Base-by-base conservation (phyloP, 2,329 filamentous ascomycete genomes). In the Lecanicillium sp. region DNA sequence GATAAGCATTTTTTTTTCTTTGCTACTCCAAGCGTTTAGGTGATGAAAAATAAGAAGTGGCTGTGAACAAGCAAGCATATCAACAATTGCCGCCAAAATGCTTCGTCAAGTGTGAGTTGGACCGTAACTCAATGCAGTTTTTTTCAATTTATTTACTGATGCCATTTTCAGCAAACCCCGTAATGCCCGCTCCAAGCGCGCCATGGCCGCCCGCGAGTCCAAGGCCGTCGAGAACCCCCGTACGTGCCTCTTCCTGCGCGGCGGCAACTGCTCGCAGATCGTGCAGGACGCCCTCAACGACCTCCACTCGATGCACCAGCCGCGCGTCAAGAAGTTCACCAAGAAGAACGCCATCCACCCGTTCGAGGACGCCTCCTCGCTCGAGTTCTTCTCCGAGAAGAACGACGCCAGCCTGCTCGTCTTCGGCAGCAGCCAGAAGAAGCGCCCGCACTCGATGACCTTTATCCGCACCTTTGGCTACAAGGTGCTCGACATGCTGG, bases 261-360 rank as follows among this genome's bases (percentile, higher is more conserved):
- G 90, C 60, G 89, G 87, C 44, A 86, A 82, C 65, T 91, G 87
- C 65, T 91, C 87, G 38, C 83, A 91, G 60, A 72, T 93, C 41
- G 75, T 90, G 49, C 84, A 94, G 68, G 84, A 91, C 58, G 87
- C 89, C 50, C 75, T 96, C 53, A 85, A 82, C 56, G 93, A 96
- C 60, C 79, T 98, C 49, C 81, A 89, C 68, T 79, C 87, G 41
- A 75, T 98, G 62, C 90, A 91, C 59, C 83, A 86, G 61, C 90
- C 90, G 2, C 77, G 91, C 52, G 84, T 84, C 55, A 85, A 94
- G 67, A 90, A 90, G 57, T 95, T 98, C 73, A 87, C 83, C 69
- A 98, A 97, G 79, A 97, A 97, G 75, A 98, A 98, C 69, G 77
- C 83, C 57, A 86, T 95, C 59, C 90, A 93, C 67, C 93, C 93